These are phyloP conservation scores for Trichophyton verrucosum DNA, from an alignment of 2,329 filamentous ascomycete species.

Conservation along the genomic window DNA sequence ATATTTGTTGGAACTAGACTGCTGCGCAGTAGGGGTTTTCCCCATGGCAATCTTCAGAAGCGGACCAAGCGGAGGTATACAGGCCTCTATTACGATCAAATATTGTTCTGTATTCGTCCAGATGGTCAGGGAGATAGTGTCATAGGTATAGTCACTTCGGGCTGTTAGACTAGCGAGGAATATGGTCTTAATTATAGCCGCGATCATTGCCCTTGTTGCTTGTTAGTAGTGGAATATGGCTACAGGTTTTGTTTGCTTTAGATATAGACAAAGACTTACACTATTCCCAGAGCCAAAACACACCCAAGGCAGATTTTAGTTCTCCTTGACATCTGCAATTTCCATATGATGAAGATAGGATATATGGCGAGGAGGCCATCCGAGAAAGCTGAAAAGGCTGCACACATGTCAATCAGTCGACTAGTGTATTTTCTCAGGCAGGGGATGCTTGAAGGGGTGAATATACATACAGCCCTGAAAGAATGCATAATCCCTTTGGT, in stretches of 20 bases:
- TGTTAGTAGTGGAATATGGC: background rate
- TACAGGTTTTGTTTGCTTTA: background rate
- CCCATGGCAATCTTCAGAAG: constrained; percentile 4
- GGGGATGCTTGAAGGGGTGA: background rate
- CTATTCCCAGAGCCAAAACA: constrained; percentile 8
- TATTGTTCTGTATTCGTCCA: constrained; percentile 11
- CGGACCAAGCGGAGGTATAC: constrained; percentile 9
- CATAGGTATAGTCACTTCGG: constrained; percentile 9
- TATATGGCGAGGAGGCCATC: constrained; percentile 12
- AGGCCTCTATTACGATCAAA: constrained; percentile 12
- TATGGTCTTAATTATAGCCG: constrained; percentile 9
- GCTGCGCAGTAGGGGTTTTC: background rate
- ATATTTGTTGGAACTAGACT: background rate
- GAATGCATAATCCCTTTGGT: constrained; percentile 9
- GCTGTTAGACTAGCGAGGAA: constrained; percentile 6
- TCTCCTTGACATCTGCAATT: constrained; percentile 5
- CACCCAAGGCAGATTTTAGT: constrained; percentile 8
- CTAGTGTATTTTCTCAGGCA: background rate
- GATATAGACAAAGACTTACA: constrained; percentile 5
- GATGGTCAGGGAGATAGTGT: constrained; percentile 5
- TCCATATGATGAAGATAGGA: constrained; percentile 12
- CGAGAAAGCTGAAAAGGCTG: constrained; percentile 11
- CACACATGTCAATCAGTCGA: background rate
- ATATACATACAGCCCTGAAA: constrained; percentile 9
- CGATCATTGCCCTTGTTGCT: constrained; percentile 6